Evolutionary conservation across 441 rosid species (phyloP), one percentile per base, ranked within the genome.

Genomic region (Gossypium lobatum): DNA sequence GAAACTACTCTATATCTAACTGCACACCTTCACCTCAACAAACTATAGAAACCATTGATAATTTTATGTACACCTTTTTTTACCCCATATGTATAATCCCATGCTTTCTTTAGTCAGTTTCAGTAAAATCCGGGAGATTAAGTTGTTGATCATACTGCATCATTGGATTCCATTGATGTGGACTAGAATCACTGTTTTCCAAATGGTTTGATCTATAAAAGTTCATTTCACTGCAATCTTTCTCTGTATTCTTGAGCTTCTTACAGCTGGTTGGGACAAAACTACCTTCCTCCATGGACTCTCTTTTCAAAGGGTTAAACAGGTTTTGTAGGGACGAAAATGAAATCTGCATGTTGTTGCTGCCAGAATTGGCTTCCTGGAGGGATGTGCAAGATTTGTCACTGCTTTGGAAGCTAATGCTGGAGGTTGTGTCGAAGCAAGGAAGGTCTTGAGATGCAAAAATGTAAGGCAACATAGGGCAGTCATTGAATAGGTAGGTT

Each of bases 401-500:
- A 60, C 73, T 76, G 0, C 73, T 72, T 71, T 74, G 83, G 66
- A 83, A 73, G 79, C 80, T 81, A 20, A 67, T 59, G 69, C 79
- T 45, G 23, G 90, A 77, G 55, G 58, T 65, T 26, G 60, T 16
- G 9, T 75, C 80, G 0, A 64, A 26, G 59, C 74, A 34, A 26
- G 81, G 77, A 54, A 76, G 67, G 48, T 77, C 71, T 42, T 79
- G 83, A 16, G 82, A 78, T 16, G 80, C 81, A 21, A 83, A 83
- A 8, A 80, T 76, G 57, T 81, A 83, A 4, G 88, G 85, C 34
- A 85, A 66, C 74, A 83, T 66, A 0, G 76, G 76, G 60, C 72
- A 82, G 39, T 80, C 82, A 39, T 73, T 78, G 74, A 76, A 78
- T 14, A 78, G 6, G 64, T 75, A 82, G 21, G 74, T 77, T 13